Percentiles rank a stretch among this genome's conserved stretches.
These are phyloP conservation scores for Pilasporangium apinafurcum DNA, from an alignment of 352 stramenopile genomes.

Conservation along the genomic window DNA sequence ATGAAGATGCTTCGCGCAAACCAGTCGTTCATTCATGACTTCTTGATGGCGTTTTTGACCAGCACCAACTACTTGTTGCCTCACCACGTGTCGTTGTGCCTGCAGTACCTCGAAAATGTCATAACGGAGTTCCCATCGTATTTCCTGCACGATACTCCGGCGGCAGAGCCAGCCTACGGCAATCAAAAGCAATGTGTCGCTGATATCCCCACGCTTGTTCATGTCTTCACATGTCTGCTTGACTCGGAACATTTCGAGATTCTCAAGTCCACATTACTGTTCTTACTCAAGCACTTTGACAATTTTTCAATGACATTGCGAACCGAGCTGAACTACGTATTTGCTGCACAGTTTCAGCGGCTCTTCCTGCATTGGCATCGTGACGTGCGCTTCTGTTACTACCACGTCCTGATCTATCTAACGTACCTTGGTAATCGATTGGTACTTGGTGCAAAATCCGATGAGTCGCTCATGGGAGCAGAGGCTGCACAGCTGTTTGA, in stretches of 20 bases:
- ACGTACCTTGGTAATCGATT: constrained; percentile 74
- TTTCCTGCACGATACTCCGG: too few species aligned
- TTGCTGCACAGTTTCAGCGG: constrained; percentile 41
- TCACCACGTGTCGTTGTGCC: constrained; percentile 61
- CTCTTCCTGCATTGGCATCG: constrained; percentile 82
- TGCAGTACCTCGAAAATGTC: constrained; percentile 61
- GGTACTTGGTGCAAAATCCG: constrained; percentile 61
- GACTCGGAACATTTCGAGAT: constrained; percentile 73
- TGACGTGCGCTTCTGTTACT: constrained; percentile 82
- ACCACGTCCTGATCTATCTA: constrained; percentile 75
- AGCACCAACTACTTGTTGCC: constrained; percentile 65
- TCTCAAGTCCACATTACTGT: constrained; percentile 56
- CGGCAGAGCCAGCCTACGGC: constrained; percentile 14
- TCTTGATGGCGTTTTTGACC: constrained; percentile 48
- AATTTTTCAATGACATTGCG: constrained; percentile 49
- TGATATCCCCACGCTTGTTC: constrained; percentile 28
- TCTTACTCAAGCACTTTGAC: constrained; percentile 59
- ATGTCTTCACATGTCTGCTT: constrained; percentile 55
- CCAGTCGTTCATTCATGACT: constrained; percentile 40
- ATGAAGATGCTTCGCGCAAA: constrained; percentile 50
- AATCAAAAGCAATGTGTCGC: constrained; percentile 10
- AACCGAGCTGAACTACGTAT: constrained; percentile 33
- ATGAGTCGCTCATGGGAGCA: constrained; percentile 63
- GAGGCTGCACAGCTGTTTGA: constrained; percentile 60
- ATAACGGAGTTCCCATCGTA: constrained; percentile 51